Conservation (phyloP, 2,329 filamentous ascomycete genomes). For the Alternaria metachromatica region DNA sequence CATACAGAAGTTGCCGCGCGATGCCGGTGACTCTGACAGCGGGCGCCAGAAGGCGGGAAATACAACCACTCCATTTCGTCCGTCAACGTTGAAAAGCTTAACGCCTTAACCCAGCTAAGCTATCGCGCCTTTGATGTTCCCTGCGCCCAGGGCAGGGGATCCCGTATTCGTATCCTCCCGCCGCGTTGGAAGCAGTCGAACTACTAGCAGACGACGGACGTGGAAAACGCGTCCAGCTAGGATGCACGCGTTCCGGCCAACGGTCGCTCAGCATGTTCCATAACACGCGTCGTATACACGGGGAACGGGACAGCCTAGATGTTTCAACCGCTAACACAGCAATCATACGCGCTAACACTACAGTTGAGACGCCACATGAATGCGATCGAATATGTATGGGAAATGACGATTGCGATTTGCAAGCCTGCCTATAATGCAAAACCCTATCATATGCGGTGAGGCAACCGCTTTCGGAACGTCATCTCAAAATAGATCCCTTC, state of each 20-base stretch:
- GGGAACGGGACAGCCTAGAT: neutral
- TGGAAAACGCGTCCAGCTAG: neutral
- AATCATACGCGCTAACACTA: slow-evolving; percentile 3
- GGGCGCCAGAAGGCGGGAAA: neutral
- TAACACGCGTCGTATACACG: neutral
- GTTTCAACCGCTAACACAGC: slow-evolving; percentile 1
- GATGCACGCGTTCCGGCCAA: neutral
- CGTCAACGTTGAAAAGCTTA: neutral
- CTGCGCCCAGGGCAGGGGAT: neutral
- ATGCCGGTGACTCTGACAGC: neutral
- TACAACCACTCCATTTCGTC: neutral
- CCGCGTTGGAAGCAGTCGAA: neutral
- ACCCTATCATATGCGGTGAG: slow-evolving; percentile 5
- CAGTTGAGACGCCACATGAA: neutral
- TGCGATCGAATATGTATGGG: slow-evolving; percentile 9
- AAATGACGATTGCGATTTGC: slow-evolving; percentile 11
- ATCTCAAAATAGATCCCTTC: slow-evolving; percentile 17
- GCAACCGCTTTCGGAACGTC: neutral
- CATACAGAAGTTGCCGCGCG: neutral
- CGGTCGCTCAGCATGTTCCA: slow-evolving; percentile 1
- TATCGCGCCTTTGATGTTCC: neutral
- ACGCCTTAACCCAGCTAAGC: neutral
- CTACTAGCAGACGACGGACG: neutral
- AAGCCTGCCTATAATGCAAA: neutral
- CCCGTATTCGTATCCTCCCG: slow-evolving; percentile 8